Conservation (phyloP, 2,329 filamentous ascomycete species). For the Orbilia blumenaviensis region DNA sequence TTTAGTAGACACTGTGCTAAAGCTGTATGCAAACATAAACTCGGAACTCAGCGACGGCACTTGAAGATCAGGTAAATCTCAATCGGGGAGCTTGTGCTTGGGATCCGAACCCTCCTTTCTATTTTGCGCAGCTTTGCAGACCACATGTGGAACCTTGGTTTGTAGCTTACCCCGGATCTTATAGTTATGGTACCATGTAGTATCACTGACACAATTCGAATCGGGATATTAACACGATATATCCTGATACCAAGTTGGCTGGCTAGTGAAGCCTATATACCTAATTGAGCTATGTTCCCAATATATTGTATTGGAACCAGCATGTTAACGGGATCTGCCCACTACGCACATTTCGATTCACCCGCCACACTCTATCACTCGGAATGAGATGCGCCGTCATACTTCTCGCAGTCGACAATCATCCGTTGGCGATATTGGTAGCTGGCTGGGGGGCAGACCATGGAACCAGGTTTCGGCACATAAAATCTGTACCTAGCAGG, state of each 20-base stretch:
- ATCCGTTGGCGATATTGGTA: slow-evolving; percentile 10
- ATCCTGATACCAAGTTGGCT: neutral
- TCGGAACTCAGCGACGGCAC: neutral
- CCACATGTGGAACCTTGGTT: neutral
- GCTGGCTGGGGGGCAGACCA: slow-evolving; percentile 6
- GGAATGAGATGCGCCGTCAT: slow-evolving; percentile 37
- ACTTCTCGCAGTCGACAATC: slow-evolving; percentile 15
- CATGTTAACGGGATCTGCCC: no score
- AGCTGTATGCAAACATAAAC: no score
- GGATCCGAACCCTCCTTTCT: neutral
- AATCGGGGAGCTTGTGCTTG: no score
- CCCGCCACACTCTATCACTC: neutral
- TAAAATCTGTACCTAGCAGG: slow-evolving; percentile 10
- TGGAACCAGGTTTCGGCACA: slow-evolving; percentile 31
- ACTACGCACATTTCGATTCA: neutral
- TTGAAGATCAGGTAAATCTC: no score
- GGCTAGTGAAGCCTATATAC: neutral
- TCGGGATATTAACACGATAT: neutral
- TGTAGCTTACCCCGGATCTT: neutral
- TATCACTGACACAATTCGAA: neutral
- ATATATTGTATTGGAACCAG: no score
- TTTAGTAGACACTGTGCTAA: no score
- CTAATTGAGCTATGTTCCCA: no score
- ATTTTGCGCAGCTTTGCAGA: neutral
- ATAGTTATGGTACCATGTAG: neutral